Evolutionary conservation across 345 rosid genomes (phyloP).

Genomic region (Stellera chamaejasme): DNA sequence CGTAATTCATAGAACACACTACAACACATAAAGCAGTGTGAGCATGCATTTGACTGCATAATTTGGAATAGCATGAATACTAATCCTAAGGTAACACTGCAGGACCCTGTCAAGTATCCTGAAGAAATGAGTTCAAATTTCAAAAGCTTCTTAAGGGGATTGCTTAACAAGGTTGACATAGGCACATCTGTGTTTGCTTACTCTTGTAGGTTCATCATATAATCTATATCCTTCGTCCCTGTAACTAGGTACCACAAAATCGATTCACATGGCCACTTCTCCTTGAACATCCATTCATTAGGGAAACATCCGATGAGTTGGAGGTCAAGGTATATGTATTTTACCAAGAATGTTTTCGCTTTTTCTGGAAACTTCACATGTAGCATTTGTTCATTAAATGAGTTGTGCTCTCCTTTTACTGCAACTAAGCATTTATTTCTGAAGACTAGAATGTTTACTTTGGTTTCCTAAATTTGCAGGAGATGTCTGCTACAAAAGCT

Average conservation of each 20-base stretch:
- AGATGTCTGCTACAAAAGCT: slow-evolving; percentile 29
- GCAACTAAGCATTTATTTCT: no score
- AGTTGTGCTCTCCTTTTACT: background rate
- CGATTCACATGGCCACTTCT: slow-evolving; percentile 94
- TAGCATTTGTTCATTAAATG: background rate
- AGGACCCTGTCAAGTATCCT: slow-evolving; percentile 98
- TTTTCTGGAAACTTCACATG: background rate
- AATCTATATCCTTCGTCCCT: slow-evolving; percentile 14
- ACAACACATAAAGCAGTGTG: no score
- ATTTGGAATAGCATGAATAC: slow-evolving; percentile 26
- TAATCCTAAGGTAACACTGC: slow-evolving; percentile 16
- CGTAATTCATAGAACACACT: background rate
- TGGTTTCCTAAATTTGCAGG: slow-evolving; percentile 30
- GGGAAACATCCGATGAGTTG: slow-evolving; percentile 52
- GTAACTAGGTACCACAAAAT: slow-evolving; percentile 73
- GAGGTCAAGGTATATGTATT: slow-evolving; percentile 55
- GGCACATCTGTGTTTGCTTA: slow-evolving; percentile 1
- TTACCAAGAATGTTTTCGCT: background rate
- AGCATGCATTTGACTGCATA: background rate
- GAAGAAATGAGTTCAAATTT: slow-evolving; percentile 82
- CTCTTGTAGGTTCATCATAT: slow-evolving; percentile 6
- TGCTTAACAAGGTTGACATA: slow-evolving; percentile 75
- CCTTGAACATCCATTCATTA: slow-evolving; percentile 91
- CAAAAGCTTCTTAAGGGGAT: slow-evolving; percentile 85
- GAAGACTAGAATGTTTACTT: background rate